phyloP scores from a whole-genome alignment of 139 green algal species.

The Mychonastes homosphaera region DNA sequence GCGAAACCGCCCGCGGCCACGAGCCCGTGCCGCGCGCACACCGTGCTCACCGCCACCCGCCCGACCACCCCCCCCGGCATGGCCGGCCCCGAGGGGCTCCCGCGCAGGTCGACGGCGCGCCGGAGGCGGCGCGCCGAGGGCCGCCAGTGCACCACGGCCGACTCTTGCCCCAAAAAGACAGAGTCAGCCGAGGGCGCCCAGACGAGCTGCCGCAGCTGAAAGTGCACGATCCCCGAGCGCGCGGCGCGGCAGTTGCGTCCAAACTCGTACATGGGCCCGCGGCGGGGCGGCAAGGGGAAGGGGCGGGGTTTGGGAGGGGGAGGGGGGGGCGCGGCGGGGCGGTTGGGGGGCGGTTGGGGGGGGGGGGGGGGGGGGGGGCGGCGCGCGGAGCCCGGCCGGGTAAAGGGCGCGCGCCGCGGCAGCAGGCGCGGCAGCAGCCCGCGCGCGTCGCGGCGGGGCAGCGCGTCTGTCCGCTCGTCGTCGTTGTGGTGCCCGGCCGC shows the following conservation, averaged over 20 bases:
- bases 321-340: not conserved
- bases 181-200: not conserved
- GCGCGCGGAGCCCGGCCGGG: too few relatives aligned
- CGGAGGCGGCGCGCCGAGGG: not conserved
- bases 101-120: not conserved
- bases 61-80: not conserved
- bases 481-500: not conserved
- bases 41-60: constrained; percentile 63
- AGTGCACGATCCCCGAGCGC: constrained; percentile 13
- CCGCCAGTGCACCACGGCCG: not conserved
- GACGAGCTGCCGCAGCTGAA: constrained; percentile 45
- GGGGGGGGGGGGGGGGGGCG: not conserved
- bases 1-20: constrained; percentile 69
- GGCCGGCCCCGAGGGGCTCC: not conserved
- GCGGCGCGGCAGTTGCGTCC: not conserved
- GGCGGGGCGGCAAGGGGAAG: not conserved
- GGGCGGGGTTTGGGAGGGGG: not conserved
- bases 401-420: too few relatives aligned
- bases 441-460: too few relatives aligned
- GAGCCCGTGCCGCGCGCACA: constrained; percentile 55
- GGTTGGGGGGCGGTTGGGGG: not conserved
- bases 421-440: too few relatives aligned
- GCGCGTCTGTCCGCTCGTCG: too few relatives aligned
- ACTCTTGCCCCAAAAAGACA: not conserved
- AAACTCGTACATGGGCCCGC: not conserved